A percentile compares a stretch with the other conserved stretches of the same genome.
These are phyloP conservation scores for Synchytrium microbalum DNA, from an alignment of 371 early-diverging fungal species.

Conservation along the genomic window DNA sequence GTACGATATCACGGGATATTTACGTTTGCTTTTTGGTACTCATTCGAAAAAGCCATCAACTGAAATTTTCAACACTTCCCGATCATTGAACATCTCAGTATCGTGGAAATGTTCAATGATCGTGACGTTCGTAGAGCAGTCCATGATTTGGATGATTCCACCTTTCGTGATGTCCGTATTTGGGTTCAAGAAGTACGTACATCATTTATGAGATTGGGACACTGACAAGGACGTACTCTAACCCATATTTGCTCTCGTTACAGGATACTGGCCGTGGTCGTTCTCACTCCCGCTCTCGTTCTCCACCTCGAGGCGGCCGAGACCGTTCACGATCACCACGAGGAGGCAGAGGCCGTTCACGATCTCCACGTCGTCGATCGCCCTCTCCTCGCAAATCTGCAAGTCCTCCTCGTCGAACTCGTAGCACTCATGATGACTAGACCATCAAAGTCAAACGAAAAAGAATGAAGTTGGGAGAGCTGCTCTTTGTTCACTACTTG, in stretches of 20 bases:
- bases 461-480: no score
- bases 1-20: background rate
- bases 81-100: no score
- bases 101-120: slow-evolving; percentile 78
- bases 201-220: no score
- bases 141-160: slow-evolving; percentile 74
- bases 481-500: no score
- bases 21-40: slow-evolving; percentile 2
- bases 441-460: no score
- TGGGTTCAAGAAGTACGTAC: slow-evolving; percentile 63
- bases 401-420: background rate
- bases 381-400: background rate
- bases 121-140: slow-evolving; percentile 82
- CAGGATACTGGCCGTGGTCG: no score
- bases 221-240: no score
- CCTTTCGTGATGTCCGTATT: slow-evolving; percentile 75
- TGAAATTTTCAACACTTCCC: no score
- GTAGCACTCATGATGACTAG: background rate
- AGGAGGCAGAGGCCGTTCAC: background rate
- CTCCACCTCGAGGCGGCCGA: no score
- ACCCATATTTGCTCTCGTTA: no score
- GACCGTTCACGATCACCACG: background rate
- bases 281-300: no score
- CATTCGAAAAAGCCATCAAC: background rate
- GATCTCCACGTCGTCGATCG: background rate